Base-by-base conservation (phyloP, 202 grass and related monocot genomes). In the Alloteropsis angusta region DNA sequence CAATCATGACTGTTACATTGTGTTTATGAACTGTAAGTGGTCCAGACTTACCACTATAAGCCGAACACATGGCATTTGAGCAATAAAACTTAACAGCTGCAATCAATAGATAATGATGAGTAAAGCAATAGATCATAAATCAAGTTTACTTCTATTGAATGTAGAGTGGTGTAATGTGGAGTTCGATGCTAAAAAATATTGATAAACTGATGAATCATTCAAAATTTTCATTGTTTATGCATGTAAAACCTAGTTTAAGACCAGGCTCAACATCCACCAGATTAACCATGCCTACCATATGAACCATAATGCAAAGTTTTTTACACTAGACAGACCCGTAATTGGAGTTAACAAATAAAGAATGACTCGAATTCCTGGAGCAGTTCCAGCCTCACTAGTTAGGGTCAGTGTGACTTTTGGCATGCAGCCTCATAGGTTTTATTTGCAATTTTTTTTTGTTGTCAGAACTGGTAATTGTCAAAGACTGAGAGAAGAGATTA, bases 1-100 rank as follows among this genome's bases (percentile, higher is more conserved):
- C 0, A 28, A 53, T 53, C 5, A 58, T 58, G 23, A 28, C 12
- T 58, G 55, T 6, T 58, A 58, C 5, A 58, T 28, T 13, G 11
- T 9, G n/a, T 8, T 28, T 58, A 23, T 55, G 3, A 28, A 28
- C 25, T 58, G 11, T 58, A 61, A 83, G 81, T 44, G 26, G 58
- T 80, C 7, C 28, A 35, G 32, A 72, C 84, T 85, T 95, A 98
- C 96, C 96, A 93, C 92, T 84, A 98, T 89, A 77, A 98, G 90
- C 21, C 79, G 90, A 61, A 98, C 86, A 66, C 83, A 93, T 65
- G 81, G 88, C 81, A 98, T 94, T 82, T 98, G 89, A 60, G 81
- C 41, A 84, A 90, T 70, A 75, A 98, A 95, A 46, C 88, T 95
- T 81, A 98, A 83, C 54, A 98, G 45, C 96, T 98, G 96, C 75